These are phyloP conservation scores for Eutrema japonicum DNA, from an alignment of 345 rosid species.

Conservation along the genomic window DNA sequence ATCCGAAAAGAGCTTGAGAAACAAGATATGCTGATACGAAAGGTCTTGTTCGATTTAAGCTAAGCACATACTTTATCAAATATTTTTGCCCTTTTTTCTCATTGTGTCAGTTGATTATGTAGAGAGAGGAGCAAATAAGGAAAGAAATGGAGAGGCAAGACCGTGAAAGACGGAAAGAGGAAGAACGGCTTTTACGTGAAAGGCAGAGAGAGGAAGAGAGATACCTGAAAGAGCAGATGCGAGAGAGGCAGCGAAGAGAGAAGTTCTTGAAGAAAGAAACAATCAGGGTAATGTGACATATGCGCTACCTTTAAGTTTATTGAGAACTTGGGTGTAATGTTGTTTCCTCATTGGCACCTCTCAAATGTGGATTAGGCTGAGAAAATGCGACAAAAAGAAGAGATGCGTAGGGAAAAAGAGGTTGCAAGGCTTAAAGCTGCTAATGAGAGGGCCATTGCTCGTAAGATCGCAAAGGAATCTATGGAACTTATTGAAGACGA, in stretches of 20 bases:
- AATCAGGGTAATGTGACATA: slow-evolving; percentile 59
- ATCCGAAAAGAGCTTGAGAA: slow-evolving; percentile 83
- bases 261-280: slow-evolving; percentile 83
- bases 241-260: slow-evolving; percentile 87
- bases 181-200: slow-evolving; percentile 86
- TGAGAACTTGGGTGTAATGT: slow-evolving; percentile 17
- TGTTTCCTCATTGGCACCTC: slow-evolving; percentile 22
- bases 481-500: slow-evolving; percentile 85
- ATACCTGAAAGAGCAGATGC: slow-evolving; percentile 74
- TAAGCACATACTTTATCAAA: slow-evolving; percentile 16
- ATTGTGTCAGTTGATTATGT: slow-evolving; percentile 29
- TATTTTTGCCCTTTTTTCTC: slow-evolving; percentile 1
- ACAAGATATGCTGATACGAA: slow-evolving; percentile 80
- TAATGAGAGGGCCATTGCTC: slow-evolving; percentile 85
- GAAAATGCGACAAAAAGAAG: slow-evolving; percentile 84
- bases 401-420: slow-evolving; percentile 76
- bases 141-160: slow-evolving; percentile 90
- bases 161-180: slow-evolving; percentile 92
- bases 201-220: slow-evolving; percentile 95
- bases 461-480: slow-evolving; percentile 87
- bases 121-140: slow-evolving; percentile 83
- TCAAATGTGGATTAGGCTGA: slow-evolving; percentile 57
- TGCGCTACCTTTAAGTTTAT: slow-evolving; percentile 15
- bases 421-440: slow-evolving; percentile 89
- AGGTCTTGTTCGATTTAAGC: slow-evolving; percentile 55